Evolutionary conservation across 129 eudicot species (phyloP).

Genomic region (Escallonia rubra): DNA sequence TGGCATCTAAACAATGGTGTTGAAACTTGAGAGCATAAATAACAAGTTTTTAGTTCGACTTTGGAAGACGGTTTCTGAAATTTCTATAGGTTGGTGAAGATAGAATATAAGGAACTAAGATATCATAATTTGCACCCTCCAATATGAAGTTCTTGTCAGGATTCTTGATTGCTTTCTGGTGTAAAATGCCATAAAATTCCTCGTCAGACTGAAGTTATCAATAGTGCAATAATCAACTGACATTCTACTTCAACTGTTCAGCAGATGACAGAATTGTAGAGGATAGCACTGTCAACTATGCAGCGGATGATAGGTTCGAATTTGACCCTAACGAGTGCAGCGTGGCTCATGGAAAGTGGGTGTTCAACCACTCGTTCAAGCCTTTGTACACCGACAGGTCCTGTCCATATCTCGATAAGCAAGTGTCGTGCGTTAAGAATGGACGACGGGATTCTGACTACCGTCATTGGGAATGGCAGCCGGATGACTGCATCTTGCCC

Average conservation of each 20-base stretch:
- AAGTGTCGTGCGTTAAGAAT: conserved; percentile 76
- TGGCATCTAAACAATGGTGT: too few relatives aligned
- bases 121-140: too few relatives aligned
- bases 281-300: conserved; percentile 21
- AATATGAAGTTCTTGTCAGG: too few relatives aligned
- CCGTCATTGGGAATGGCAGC: conserved; percentile 89
- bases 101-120: too few relatives aligned
- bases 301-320: conserved; percentile 62
- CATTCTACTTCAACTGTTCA: conserved; percentile 3
- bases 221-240: neutral
- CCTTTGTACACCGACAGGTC: conserved; percentile 77
- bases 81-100: too few relatives aligned
- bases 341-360: conserved; percentile 72
- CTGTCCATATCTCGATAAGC: conserved; percentile 81
- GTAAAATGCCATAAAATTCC: too few relatives aligned
- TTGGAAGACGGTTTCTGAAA: too few relatives aligned
- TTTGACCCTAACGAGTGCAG: conserved; percentile 84
- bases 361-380: conserved; percentile 53
- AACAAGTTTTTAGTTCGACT: too few relatives aligned
- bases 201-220: too few relatives aligned
- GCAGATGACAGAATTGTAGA: conserved; percentile 34
- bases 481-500: conserved; percentile 87
- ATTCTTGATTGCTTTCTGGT: too few relatives aligned
- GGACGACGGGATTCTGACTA: conserved; percentile 70
- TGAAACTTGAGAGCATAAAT: too few relatives aligned